Evolutionary conservation across 768 basidiomycete species (phyloP).

Genomic region (Naematelia encephala): DNA sequence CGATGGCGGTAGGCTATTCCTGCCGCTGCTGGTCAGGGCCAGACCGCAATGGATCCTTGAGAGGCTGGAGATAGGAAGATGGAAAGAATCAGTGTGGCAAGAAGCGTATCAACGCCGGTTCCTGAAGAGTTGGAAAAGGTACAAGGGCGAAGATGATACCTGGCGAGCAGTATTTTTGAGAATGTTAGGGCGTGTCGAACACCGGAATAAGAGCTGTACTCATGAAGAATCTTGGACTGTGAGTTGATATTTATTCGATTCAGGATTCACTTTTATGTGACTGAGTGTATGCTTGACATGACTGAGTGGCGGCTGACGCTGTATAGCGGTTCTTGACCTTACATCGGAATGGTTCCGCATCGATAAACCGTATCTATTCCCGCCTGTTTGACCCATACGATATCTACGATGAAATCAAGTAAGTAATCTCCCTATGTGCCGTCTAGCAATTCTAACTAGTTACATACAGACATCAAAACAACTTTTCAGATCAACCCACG

Average conservation of each 20-base stretch:
- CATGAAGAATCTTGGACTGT: conserved; percentile 50
- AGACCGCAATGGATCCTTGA: conserved; percentile 47
- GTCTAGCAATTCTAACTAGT: neutral
- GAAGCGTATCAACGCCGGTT: conserved; percentile 43
- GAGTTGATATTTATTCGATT: conserved; percentile 10
- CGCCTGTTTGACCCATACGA: conserved; percentile 45
- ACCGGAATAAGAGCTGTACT: conserved; percentile 42
- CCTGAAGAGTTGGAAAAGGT: conserved; percentile 43
- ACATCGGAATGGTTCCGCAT: conserved; percentile 44
- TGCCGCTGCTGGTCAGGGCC: conserved; percentile 36
- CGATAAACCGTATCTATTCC: conserved; percentile 47
- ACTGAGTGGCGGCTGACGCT: too few relatives aligned
- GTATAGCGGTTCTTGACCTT: conserved; percentile 44
- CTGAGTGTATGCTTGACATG: too few relatives aligned
- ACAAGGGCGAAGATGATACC: conserved; percentile 31
- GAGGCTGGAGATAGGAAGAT: conserved; percentile 28
- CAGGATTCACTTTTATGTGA: neutral
- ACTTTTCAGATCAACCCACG: conserved; percentile 37
- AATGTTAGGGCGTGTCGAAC: conserved; percentile 37
- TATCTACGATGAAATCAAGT: conserved; percentile 47
- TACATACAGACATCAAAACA: conserved; percentile 46
- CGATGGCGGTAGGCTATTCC: conserved; percentile 24
- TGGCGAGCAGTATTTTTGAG: conserved; percentile 44
- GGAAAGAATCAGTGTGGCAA: conserved; percentile 37
- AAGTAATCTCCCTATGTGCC: neutral